Conservation (phyloP, 2,329 filamentous ascomycete species). For the Pseudogymnoascus verrucosus region DNA sequence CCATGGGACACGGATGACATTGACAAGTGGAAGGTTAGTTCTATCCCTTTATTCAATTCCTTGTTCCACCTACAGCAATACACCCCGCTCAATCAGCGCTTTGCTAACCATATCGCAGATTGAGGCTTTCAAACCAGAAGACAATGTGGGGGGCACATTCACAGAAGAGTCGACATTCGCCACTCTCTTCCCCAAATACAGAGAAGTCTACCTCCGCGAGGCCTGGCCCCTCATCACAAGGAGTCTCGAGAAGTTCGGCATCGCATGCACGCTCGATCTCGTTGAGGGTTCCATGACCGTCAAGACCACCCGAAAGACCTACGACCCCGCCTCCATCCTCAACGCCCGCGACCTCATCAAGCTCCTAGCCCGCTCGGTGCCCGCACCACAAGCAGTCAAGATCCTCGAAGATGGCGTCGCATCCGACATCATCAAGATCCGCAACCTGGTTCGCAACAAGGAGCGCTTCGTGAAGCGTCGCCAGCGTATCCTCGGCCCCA, state of each 20-base stretch:
- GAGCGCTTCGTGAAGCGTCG: conserved; percentile 92
- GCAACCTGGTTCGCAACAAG: conserved; percentile 83
- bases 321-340: conserved; percentile 83
- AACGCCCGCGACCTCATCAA: conserved; percentile 94
- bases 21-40: conserved; percentile 79
- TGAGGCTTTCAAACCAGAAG: conserved; percentile 74
- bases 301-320: conserved; percentile 87
- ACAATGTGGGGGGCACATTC: conserved; percentile 81
- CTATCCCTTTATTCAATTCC: neutral
- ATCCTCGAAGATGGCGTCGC: conserved; percentile 88
- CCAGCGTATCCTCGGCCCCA: conserved; percentile 85
- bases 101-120: conserved; percentile 38
- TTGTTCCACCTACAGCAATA: neutral
- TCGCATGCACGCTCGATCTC: conserved; percentile 86
- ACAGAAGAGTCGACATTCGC: conserved; percentile 87
- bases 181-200: conserved; percentile 87
- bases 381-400: conserved; percentile 85
- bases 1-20: conserved; percentile 96
- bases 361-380: conserved; percentile 81
- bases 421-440: conserved; percentile 93
- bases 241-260: conserved; percentile 76
- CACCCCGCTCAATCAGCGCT: neutral
- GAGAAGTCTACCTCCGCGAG: conserved; percentile 87
- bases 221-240: conserved; percentile 88
- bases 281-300: conserved; percentile 96